Conservation (phyloP, 495 filamentous ascomycete genomes). For the Penicillium dipodomyicola region DNA sequence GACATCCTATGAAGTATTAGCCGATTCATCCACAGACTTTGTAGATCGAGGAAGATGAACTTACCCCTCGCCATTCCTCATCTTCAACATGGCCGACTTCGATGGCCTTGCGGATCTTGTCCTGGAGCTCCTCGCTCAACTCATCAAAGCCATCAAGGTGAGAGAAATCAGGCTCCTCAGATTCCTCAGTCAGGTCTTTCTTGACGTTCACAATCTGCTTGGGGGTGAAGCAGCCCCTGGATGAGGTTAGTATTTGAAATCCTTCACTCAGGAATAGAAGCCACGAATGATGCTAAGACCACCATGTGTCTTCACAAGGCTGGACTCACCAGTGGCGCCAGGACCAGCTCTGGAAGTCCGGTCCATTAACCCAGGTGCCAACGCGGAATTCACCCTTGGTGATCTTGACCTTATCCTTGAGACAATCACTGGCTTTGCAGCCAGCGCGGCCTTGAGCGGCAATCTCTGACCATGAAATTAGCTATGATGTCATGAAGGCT, state of each 20-base stretch:
- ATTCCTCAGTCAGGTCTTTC: constrained; percentile 9
- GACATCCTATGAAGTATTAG: constrained; percentile 50
- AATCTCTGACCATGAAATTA: constrained; percentile 51
- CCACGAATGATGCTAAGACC: background rate
- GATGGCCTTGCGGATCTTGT: constrained; percentile 61
- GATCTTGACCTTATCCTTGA: constrained; percentile 63
- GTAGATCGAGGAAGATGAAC: constrained; percentile 25
- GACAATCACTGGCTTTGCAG: constrained; percentile 68
- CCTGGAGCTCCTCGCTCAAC: constrained; percentile 57
- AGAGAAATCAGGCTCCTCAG: constrained; percentile 39
- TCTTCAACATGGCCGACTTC: constrained; percentile 70
- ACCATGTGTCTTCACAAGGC: background rate
- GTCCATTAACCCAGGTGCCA: constrained; percentile 61
- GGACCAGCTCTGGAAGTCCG: constrained; percentile 50
- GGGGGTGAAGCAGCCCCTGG: constrained; percentile 80
- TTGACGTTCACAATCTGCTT: constrained; percentile 51
- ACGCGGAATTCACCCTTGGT: constrained; percentile 71
- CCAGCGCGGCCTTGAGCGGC: constrained; percentile 59
- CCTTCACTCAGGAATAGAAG: background rate
- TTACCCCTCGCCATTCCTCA: constrained; percentile 76
- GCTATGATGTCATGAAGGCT: constrained; percentile 4
- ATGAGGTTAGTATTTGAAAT: background rate
- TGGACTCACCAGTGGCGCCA: constrained; percentile 77
- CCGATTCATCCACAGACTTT: background rate
- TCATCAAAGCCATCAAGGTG: constrained; percentile 71